Percentiles rank a stretch among this genome's conserved stretches.
Conservation (phyloP, 208 protist species). For the Leishmania major region DNA sequence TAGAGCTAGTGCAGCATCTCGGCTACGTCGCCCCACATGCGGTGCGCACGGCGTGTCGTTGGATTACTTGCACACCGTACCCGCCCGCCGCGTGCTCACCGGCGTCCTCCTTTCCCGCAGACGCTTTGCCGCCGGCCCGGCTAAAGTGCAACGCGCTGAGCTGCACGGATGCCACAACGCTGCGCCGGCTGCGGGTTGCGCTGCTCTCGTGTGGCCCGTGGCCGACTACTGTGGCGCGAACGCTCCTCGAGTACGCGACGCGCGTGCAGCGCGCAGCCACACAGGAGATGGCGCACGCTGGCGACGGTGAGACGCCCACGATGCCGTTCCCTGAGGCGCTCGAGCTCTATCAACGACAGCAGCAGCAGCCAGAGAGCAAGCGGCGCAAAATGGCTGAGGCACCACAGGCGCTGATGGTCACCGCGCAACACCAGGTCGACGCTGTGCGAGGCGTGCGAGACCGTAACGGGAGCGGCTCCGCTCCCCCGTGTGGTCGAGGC, state of each 20-base stretch:
- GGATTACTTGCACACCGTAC: conserved; percentile 20
- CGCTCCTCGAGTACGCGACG: conserved; percentile 21
- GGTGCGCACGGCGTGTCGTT: conserved; percentile 9
- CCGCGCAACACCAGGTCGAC: neutral
- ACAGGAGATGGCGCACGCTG: neutral
- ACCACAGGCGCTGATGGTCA: neutral
- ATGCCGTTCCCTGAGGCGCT: conserved; percentile 6
- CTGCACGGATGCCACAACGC: conserved; percentile 7
- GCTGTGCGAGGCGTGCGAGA: neutral
- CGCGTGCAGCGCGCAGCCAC: neutral
- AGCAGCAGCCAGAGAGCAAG: neutral
- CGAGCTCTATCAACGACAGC: neutral
- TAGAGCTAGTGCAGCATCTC: conserved; percentile 15
- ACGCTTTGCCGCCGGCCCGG: neutral
- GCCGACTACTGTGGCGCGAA: conserved; percentile 8
- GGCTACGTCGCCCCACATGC: conserved; percentile 23
- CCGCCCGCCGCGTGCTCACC: neutral
- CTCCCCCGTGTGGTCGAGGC: neutral
- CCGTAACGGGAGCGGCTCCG: neutral
- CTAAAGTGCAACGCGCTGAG: neutral
- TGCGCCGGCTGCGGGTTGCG: conserved; percentile 18
- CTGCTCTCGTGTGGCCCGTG: conserved; percentile 30
- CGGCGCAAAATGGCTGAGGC: neutral
- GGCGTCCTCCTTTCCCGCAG: neutral
- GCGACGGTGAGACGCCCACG: neutral